These are phyloP conservation scores for Solanum paucissectum DNA, from an alignment of 257 asterid genomes.

Conservation along the genomic window DNA sequence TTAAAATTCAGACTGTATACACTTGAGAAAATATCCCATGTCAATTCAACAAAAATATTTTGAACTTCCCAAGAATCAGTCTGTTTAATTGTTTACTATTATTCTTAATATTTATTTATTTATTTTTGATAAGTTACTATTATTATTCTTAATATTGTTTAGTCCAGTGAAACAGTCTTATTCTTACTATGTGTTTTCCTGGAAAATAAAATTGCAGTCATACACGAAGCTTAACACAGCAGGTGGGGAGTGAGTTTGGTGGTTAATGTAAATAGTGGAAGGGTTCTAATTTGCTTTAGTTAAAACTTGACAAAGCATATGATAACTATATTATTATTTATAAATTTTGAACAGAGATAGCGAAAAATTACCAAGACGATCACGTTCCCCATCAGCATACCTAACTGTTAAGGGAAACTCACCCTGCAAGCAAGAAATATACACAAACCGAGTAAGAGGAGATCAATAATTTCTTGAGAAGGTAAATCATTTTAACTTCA, in stretches of 20 bases:
- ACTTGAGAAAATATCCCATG: neutral
- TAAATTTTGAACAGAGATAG: neutral
- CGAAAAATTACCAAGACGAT: constrained; percentile 52
- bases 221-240: neutral
- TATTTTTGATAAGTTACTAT: neutral
- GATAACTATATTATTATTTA: neutral
- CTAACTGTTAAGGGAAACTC: constrained; percentile 48
- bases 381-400: constrained; percentile 72
- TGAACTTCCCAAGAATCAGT: neutral
- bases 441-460: constrained; percentile 1
- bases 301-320: neutral
- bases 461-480: neutral
- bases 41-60: neutral
- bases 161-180: neutral
- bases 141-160: neutral
- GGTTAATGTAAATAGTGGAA: neutral
- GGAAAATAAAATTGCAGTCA: neutral
- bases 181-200: neutral
- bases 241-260: neutral
- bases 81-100: neutral
- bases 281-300: neutral
- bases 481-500: neutral
- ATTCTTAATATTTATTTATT: neutral
- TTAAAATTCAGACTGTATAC: neutral
- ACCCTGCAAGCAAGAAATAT: constrained; percentile 36